Conservation (phyloP, 169 alveolate genomes). For the Theileria annulata region DNA sequence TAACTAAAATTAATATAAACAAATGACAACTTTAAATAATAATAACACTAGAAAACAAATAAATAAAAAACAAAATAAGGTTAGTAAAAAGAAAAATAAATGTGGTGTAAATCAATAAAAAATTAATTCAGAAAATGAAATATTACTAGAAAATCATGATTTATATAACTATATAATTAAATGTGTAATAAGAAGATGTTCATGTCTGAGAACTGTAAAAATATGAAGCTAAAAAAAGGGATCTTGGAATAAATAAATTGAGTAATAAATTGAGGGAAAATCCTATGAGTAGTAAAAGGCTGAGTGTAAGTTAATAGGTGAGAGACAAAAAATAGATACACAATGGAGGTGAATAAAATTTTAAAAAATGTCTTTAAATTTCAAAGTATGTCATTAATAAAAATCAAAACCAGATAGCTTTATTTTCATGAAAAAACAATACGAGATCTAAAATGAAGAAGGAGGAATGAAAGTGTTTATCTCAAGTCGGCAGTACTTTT, state of each 20-base stretch:
- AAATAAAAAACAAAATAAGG: neutral
- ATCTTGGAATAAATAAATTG: neutral
- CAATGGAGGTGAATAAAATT: neutral
- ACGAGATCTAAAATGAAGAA: neutral
- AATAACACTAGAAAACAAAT: neutral
- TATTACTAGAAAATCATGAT: neutral
- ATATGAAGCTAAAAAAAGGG: neutral
- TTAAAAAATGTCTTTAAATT: neutral
- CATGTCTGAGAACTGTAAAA: neutral
- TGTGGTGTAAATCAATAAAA: neutral
- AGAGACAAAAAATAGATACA: slow-evolving; percentile 14
- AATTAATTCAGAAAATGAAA: neutral
- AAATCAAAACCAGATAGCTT: neutral
- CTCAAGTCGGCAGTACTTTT: neutral
- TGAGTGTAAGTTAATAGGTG: slow-evolving; percentile 2
- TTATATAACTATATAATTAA: too few relatives aligned
- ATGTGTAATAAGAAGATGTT: neutral
- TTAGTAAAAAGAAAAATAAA: too few relatives aligned
- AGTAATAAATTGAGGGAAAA: neutral
- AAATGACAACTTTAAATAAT: neutral
- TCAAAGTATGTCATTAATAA: neutral
- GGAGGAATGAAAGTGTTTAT: neutral
- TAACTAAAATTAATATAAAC: neutral
- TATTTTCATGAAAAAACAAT: neutral
- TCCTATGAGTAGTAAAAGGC: neutral